Evolutionary conservation across 805 yeast species (phyloP).

Genomic region (Pichia membranifaciens): DNA sequence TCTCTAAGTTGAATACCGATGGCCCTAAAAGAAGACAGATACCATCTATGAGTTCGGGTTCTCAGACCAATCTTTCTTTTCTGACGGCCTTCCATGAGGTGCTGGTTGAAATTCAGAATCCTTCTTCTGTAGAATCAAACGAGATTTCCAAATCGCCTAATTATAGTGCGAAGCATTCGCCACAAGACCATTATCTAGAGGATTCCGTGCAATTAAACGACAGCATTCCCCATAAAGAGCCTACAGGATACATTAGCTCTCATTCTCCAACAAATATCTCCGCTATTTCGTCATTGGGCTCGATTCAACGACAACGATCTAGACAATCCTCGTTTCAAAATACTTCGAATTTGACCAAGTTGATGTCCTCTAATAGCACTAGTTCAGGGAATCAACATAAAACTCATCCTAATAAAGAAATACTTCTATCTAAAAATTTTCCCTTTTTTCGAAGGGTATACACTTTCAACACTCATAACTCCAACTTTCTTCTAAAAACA

Average conservation of each 20-base stretch:
- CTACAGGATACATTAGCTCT: neutral
- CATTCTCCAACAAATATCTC: conserved; percentile 19
- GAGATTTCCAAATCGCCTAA: neutral
- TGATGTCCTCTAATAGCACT: conserved; percentile 15
- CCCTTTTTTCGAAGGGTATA: conserved; percentile 69
- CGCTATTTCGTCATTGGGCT: conserved; percentile 17
- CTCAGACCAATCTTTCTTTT: conserved; percentile 21
- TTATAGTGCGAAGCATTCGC: conserved; percentile 1
- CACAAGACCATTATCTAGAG: conserved; percentile 11
- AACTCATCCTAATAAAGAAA: conserved; percentile 40
- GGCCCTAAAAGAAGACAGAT: neutral
- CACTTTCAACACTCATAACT: conserved; percentile 45
- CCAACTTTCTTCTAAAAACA: conserved; percentile 43
- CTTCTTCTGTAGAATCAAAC: conserved; percentile 8
- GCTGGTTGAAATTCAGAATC: conserved; percentile 24
- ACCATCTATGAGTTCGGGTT: neutral
- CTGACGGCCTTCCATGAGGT: conserved; percentile 34
- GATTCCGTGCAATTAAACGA: conserved; percentile 9
- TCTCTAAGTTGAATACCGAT: conserved; percentile 3
- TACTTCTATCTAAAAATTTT: conserved; percentile 69
- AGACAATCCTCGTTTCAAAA: conserved; percentile 17
- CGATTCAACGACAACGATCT: conserved; percentile 18
- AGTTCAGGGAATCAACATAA: neutral
- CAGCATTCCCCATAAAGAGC: neutral
- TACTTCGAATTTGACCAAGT: conserved; percentile 19